Evolutionary conservation across 306 rosid species (phyloP).

Genomic region (Sphenostylis stenocarpa): DNA sequence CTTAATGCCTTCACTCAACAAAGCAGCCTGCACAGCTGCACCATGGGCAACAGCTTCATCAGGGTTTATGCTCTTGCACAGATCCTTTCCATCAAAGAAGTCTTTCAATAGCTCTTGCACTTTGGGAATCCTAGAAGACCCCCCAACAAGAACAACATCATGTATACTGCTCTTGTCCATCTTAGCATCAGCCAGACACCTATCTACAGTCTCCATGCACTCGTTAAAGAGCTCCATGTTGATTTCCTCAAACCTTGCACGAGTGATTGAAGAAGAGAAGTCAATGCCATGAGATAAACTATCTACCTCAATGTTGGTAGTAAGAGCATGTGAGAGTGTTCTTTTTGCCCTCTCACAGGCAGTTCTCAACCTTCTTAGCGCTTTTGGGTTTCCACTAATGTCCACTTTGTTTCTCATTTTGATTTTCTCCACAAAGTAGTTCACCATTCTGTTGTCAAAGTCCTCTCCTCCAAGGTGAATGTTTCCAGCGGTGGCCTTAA

Average conservation of each 20-base stretch:
- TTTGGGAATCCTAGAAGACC: neutral
- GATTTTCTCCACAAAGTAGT: neutral
- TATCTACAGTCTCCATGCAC: neutral
- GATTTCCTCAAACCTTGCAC: neutral
- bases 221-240: neutral
- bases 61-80: neutral
- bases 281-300: neutral
- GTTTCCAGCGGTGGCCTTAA: neutral
- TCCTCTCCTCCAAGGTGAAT: neutral
- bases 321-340: neutral
- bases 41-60: neutral
- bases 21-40: neutral
- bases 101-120: neutral
- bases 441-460: neutral
- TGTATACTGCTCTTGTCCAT: neutral
- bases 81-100: neutral
- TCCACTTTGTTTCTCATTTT: neutral
- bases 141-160: neutral
- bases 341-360: neutral
- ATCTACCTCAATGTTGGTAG: neutral
- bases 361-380: neutral
- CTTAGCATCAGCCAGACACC: neutral
- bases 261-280: neutral
- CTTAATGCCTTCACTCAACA: neutral
- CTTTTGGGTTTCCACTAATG: neutral